Percentiles rank a stretch among this genome's conserved stretches.
These are phyloP conservation scores for Quercus alba DNA, from an alignment of 306 rosid genomes.

Conservation along the genomic window DNA sequence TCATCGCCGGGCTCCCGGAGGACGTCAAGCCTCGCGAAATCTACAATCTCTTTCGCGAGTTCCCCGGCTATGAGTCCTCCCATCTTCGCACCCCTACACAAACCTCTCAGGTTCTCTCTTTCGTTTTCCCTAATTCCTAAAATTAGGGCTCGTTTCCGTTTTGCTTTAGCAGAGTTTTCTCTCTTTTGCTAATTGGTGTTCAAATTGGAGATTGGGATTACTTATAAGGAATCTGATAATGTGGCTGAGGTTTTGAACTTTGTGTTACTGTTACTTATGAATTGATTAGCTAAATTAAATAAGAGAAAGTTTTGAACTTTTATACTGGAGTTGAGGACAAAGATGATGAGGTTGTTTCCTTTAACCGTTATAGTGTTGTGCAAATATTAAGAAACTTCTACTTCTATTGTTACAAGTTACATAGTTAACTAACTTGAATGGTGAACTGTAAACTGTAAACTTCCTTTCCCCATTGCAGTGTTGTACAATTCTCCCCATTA, in stretches of 20 bases:
- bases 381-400: background rate
- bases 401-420: background rate
- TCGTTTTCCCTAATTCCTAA: background rate
- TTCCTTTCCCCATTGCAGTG: no score
- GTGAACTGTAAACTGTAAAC: no score
- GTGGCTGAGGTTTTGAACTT: background rate
- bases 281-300: no score
- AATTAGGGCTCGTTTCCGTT: background rate
- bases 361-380: background rate
- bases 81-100: conserved; percentile 78
- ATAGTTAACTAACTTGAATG: no score
- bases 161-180: background rate
- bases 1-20: conserved; percentile 88
- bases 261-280: background rate
- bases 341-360: background rate
- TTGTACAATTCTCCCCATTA: no score
- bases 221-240: no score
- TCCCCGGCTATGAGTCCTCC: conserved; percentile 90
- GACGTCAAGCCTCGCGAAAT: conserved; percentile 89
- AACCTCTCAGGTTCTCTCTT: conserved; percentile 56
- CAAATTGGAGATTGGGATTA: no score
- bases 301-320: background rate
- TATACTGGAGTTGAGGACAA: background rate
- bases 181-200: no score
- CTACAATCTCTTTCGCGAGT: conserved; percentile 81